Evolutionary conservation across 192 early-diverging fungal genomes (phyloP).

Genomic region (Gigaspora rosea): DNA sequence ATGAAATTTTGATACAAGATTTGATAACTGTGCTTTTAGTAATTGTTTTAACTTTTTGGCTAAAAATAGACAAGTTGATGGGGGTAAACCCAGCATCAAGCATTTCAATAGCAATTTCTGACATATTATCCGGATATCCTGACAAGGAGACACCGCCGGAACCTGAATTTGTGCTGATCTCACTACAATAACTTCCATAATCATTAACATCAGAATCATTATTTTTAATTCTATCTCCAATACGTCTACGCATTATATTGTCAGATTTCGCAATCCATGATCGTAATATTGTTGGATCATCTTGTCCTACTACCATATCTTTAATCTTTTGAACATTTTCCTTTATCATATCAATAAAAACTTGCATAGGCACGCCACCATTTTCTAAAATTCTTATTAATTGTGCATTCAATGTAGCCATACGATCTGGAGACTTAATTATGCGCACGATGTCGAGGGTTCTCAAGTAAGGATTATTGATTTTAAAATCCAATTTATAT

Average conservation of each 20-base stretch:
- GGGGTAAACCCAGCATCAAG: constrained; percentile 41
- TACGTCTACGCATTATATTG: constrained; percentile 26
- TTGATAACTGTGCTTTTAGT: constrained; percentile 21
- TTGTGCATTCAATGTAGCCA: constrained; percentile 38
- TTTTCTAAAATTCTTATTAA: constrained; percentile 35
- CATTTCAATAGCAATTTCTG: constrained; percentile 34
- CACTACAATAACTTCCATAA: not conserved
- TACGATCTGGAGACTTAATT: constrained; percentile 14
- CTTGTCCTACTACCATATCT: constrained; percentile 17
- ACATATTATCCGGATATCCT: constrained; percentile 23
- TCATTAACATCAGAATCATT: not conserved
- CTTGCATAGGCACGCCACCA: constrained; percentile 29
- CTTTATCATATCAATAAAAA: constrained; percentile 37
- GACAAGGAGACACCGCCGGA: constrained; percentile 12
- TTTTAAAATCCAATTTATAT: constrained; percentile 30
- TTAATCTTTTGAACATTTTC: constrained; percentile 34
- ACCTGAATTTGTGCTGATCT: not conserved
- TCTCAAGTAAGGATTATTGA: constrained; percentile 26
- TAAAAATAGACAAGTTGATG: constrained; percentile 32
- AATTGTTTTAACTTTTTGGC: constrained; percentile 33
- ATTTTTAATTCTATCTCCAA: constrained; percentile 10
- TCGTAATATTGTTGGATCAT: constrained; percentile 18
- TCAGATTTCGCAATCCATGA: constrained; percentile 33
- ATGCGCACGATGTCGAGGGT: constrained; percentile 39
- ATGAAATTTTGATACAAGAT: constrained; percentile 30